These are phyloP conservation scores for Didymella pinodella DNA, from an alignment of 2,329 filamentous ascomycete species.

Conservation along the genomic window DNA sequence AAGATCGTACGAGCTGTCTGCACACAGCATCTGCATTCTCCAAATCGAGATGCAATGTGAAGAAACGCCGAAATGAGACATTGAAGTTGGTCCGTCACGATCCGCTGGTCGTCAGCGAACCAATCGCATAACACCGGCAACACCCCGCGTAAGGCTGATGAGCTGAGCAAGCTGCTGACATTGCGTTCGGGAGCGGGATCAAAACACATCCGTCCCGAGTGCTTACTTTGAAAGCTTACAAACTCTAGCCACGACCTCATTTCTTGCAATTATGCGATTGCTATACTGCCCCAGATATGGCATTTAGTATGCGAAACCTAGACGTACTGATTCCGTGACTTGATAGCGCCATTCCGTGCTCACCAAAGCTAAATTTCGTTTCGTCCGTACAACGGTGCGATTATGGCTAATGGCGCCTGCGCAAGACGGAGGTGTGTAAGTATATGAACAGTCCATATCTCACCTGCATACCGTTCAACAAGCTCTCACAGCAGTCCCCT, in stretches of 20 bases:
- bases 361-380: not conserved
- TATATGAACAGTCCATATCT: not conserved
- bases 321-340: not conserved
- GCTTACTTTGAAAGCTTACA: conserved; percentile 13
- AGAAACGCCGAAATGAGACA: not conserved
- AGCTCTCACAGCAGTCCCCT: not conserved
- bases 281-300: not conserved
- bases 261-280: not conserved
- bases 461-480: not conserved
- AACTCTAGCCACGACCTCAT: conserved; percentile 3
- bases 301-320: not conserved
- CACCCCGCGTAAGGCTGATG: not conserved
- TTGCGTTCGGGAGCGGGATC: conserved; percentile 3
- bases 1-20: too few relatives aligned
- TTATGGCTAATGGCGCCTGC: not conserved
- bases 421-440: conserved; percentile 9
- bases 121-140: not conserved
- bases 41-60: too few relatives aligned
- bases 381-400: conserved; percentile 10
- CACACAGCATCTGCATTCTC: too few relatives aligned
- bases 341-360: conserved; percentile 3
- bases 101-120: not conserved
- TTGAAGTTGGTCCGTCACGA: not conserved
- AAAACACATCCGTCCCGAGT: conserved; percentile 3
- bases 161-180: conserved; percentile 10